Percentiles rank a stretch among this genome's conserved stretches.
Conservation (phyloP, 768 basidiomycete genomes). For the Russula ochroleuca region DNA sequence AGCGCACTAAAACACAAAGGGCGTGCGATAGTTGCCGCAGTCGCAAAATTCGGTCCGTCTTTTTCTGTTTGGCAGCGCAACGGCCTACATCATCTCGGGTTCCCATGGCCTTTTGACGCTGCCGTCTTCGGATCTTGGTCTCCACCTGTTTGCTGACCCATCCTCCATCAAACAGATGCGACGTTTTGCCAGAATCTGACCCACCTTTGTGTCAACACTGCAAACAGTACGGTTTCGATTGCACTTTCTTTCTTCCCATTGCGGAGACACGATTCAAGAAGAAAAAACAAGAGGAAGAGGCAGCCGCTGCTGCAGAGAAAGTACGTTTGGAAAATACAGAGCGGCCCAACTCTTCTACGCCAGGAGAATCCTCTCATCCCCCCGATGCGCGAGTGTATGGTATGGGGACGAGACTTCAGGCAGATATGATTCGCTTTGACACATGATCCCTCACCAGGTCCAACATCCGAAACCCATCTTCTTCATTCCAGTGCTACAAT, state of each 20-base stretch:
- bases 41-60: slow-evolving; percentile 73
- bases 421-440: not conserved
- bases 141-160: slow-evolving; percentile 24
- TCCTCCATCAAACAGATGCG: slow-evolving; percentile 51
- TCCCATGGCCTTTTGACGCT: slow-evolving; percentile 12
- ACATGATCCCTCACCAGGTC: slow-evolving; percentile 48
- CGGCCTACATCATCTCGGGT: slow-evolving; percentile 16
- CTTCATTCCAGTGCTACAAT: slow-evolving; percentile 87
- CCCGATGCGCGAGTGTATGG: slow-evolving; percentile 58
- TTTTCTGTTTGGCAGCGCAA: slow-evolving; percentile 7
- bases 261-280: slow-evolving; percentile 99
- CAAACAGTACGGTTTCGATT: slow-evolving; percentile 89
- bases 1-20: slow-evolving; percentile 87
- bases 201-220: slow-evolving; percentile 90
- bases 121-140: not conserved
- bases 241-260: slow-evolving; percentile 97
- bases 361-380: slow-evolving; percentile 44
- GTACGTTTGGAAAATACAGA: slow-evolving; percentile 38
- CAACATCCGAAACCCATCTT: slow-evolving; percentile 81
- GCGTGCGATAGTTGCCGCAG: slow-evolving; percentile 90
- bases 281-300: slow-evolving; percentile 77
- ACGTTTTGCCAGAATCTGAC: slow-evolving; percentile 73
- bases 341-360: slow-evolving; percentile 40
- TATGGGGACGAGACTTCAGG: slow-evolving; percentile 28
- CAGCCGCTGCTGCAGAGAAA: slow-evolving; percentile 32